These are phyloP conservation scores for Trichoderma hamatum DNA, from an alignment of 2,329 filamentous ascomycete genomes.

Conservation along the genomic window DNA sequence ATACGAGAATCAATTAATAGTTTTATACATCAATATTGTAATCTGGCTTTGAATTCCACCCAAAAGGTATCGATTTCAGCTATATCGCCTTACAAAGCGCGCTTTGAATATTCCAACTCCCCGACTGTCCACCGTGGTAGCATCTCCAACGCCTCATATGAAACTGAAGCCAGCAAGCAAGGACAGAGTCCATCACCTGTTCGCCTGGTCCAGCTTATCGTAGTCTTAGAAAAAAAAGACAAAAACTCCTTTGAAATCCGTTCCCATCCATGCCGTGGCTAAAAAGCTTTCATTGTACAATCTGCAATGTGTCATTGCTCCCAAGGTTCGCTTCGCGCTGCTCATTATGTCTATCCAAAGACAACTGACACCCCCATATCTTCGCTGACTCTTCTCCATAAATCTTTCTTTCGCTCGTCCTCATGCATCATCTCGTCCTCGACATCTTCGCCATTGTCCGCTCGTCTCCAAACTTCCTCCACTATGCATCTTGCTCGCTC, in stretches of 20 bases:
- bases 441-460: conserved; percentile 42
- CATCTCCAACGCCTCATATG: neutral
- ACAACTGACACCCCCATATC: conserved; percentile 63
- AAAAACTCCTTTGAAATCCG: neutral
- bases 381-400: conserved; percentile 60
- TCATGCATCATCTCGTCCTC: conserved; percentile 31
- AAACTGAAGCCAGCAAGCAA: neutral
- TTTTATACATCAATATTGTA: neutral
- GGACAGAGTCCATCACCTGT: neutral
- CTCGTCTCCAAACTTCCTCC: conserved; percentile 62
- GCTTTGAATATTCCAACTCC: neutral
- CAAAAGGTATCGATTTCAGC: neutral
- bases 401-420: conserved; percentile 38
- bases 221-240: neutral
- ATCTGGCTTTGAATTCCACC: no score
- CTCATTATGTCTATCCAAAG: conserved; percentile 51
- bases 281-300: neutral
- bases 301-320: neutral
- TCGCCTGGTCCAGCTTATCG: neutral
- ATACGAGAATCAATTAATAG: neutral
- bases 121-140: neutral
- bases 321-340: neutral
- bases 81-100: neutral
- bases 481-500: conserved; percentile 63
- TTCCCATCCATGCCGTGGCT: neutral